Percentiles rank a stretch among this genome's conserved stretches.
Conservation (phyloP, 305 asterid species). For the Fraxinus sp. region DNA sequence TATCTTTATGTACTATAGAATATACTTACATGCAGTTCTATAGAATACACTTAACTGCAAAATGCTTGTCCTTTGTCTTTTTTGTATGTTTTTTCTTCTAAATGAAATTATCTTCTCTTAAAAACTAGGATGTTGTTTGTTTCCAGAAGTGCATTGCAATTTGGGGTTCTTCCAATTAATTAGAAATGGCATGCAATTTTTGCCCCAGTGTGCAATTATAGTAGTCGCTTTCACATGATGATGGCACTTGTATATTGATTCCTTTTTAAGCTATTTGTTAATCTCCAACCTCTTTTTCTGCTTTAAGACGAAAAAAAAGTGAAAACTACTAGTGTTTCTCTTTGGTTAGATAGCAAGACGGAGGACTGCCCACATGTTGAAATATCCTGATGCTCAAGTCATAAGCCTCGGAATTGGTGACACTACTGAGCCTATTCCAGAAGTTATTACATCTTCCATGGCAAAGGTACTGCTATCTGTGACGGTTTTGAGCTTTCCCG, state of each 20-base stretch:
- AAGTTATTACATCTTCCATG: conserved; percentile 85
- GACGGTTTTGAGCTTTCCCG: conserved; percentile 11
- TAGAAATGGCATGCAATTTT: not conserved
- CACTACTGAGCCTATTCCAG: conserved; percentile 97
- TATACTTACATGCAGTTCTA: not conserved
- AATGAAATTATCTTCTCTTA: not conserved
- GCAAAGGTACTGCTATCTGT: conserved; percentile 54
- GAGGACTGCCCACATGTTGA: conserved; percentile 72
- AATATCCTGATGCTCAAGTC: conserved; percentile 83
- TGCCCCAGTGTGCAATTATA: not conserved
- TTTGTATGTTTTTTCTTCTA: not conserved
- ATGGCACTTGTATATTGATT: conserved; percentile 3
- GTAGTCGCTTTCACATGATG: not conserved
- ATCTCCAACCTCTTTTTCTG: conserved; percentile 5
- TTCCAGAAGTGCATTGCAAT: not conserved
- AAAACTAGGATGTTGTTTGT: not conserved
- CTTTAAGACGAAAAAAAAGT: conserved; percentile 20
- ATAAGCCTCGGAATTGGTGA: conserved; percentile 98
- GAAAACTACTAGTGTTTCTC: not conserved
- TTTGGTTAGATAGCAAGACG: conserved; percentile 71
- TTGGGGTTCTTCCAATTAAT: not conserved
- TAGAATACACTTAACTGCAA: not conserved
- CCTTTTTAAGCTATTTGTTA: not conserved
- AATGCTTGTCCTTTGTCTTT: not conserved
- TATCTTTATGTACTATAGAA: not conserved